Evolutionary conservation across 1,284 basidiomycete genomes (phyloP).

Genomic region (Marasmius sp.): DNA sequence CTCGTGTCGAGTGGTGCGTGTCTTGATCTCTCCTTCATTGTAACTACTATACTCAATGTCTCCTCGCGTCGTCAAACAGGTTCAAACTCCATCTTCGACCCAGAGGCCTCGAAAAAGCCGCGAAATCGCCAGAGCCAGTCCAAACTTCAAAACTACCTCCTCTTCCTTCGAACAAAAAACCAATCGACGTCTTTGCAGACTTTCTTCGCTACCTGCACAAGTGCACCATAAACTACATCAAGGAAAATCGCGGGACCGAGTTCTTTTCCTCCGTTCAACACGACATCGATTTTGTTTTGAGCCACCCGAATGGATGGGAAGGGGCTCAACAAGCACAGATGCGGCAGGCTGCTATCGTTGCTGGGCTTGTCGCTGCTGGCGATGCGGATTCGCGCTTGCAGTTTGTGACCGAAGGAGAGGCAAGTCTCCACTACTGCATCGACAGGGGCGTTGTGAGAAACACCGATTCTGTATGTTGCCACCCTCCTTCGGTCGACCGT

Average conservation of each 20-base stretch:
- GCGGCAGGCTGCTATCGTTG: constrained; percentile 24
- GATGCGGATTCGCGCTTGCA: constrained; percentile 33
- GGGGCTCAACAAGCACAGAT: constrained; percentile 27
- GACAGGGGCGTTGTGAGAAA: constrained; percentile 36
- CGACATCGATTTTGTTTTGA: constrained; percentile 22
- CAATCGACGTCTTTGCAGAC: constrained; percentile 6
- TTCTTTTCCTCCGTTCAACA: constrained; percentile 13
- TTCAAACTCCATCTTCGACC: constrained; percentile 8
- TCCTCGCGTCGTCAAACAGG: neutral
- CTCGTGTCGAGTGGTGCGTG: neutral
- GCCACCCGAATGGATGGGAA: constrained; percentile 31
- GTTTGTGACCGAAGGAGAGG: constrained; percentile 53
- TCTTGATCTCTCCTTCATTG: no score
- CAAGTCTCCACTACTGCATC: constrained; percentile 47
- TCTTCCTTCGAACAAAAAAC: constrained; percentile 3
- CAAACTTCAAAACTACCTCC: neutral
- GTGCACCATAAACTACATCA: constrained; percentile 37
- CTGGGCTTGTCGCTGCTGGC: constrained; percentile 19
- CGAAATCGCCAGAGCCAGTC: neutral
- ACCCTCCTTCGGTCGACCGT: neutral
- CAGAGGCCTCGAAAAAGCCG: neutral
- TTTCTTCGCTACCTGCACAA: constrained; percentile 36
- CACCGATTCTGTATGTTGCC: constrained; percentile 33
- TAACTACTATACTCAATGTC: no score
- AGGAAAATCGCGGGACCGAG: constrained; percentile 9